Evolutionary conservation across 1,284 basidiomycete genomes (phyloP).

Genomic region (Chiua sp.): DNA sequence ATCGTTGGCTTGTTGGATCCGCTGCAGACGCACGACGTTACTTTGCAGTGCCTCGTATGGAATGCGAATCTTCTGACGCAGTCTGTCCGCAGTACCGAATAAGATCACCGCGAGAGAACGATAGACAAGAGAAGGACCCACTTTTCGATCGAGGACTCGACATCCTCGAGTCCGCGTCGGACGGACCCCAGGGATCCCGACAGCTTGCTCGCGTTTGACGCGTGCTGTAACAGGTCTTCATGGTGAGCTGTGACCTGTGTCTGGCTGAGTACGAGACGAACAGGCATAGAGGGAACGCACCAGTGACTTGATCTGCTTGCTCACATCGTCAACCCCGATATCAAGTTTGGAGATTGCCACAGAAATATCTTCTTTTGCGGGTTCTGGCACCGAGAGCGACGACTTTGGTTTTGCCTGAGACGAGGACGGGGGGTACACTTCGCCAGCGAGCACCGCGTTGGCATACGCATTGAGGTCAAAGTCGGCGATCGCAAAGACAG

Average conservation of each 20-base stretch:
- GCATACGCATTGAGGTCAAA: conserved; percentile 92
- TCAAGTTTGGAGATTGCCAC: conserved; percentile 86
- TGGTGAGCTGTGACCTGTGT: conserved; percentile 72
- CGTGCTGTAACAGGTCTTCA: conserved; percentile 74
- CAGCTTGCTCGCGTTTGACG: conserved; percentile 66
- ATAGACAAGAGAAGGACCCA: conserved; percentile 36
- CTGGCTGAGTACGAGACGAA: background rate
- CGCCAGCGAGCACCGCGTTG: conserved; percentile 83
- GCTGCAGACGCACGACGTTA: conserved; percentile 74
- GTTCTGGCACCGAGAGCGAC: conserved; percentile 52
- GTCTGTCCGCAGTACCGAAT: conserved; percentile 49
- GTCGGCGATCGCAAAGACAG: conserved; percentile 66
- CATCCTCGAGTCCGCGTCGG: conserved; percentile 65
- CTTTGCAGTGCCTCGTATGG: conserved; percentile 79
- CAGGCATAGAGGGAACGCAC: conserved; percentile 48
- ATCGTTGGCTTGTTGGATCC: conserved; percentile 82
- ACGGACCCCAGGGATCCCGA: conserved; percentile 68
- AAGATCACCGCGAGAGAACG: background rate
- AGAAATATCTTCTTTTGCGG: conserved; percentile 84
- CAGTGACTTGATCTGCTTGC: conserved; percentile 83
- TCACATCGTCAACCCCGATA: conserved; percentile 86
- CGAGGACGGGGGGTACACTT: conserved; percentile 58
- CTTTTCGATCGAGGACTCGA: conserved; percentile 78
- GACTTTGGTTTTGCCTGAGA: conserved; percentile 35
- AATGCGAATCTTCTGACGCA: conserved; percentile 82